Base-by-base conservation (phyloP, 2,329 filamentous ascomycete genomes). In the Penicillium sp. region DNA sequence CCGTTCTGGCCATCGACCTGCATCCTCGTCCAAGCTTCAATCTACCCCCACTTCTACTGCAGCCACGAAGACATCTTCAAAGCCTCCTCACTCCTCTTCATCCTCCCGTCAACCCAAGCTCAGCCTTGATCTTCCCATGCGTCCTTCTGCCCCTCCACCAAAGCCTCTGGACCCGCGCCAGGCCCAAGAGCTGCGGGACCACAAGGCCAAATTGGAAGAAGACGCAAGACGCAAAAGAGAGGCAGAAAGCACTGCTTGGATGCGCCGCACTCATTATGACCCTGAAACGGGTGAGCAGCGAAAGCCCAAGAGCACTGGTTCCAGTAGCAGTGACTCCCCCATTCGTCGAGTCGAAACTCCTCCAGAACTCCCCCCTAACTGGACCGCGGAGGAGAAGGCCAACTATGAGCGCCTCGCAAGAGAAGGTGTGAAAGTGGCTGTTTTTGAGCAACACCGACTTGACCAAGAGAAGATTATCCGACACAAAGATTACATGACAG, bases 291-390 rank as follows among this genome's bases (percentile, higher is more conserved):
- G 31, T 6, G 37, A 47, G 13, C 35, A 26, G 5, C 5, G 6
- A 15, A 33, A 24, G 43, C 35, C 43, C 2, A 37, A 31, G 24
- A 37, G 31, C 22, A 42, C 37, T 21, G 48, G 43, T 12, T 42
- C 37, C 4, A 41, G 29, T 26, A 37, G 37, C 48, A 41, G 37
- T 29, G 42, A 42, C 22, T 50, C 43, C 4, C 37, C 43, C 1
- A 47, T 50, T 21, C 48, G 43, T 26, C 48, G 48, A 26, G 44
- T 37, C 4, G 19, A 42, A 4, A 42, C 48, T 8, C 48, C 48
- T 7, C 17, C 37, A 4, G 31, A 38, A 29, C 26, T 40, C 6
- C 48, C 48, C 10, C 10, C 15, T 3, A 21, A 35, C 37, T 50
- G 43, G 43, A 50, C 48, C 9, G n/a, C 17, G 19, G 43, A 50